Conservation (phyloP, 2,329 filamentous ascomycete genomes). For the Trichoderma breve region DNA sequence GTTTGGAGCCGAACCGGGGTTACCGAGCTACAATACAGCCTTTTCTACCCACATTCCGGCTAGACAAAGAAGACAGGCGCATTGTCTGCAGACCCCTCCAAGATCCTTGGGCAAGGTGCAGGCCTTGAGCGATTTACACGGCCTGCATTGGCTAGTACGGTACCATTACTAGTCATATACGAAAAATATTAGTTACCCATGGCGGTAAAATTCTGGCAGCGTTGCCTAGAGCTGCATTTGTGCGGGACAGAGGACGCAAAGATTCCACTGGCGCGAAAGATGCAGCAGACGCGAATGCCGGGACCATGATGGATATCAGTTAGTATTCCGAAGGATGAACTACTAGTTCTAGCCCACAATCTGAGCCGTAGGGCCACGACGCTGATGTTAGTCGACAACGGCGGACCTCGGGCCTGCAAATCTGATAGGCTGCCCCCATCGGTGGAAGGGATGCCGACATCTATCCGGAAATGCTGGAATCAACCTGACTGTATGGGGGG, state of each 20-base stretch:
- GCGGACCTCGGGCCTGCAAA: neutral
- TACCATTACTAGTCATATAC: slow-evolving; percentile 5
- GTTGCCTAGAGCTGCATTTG: neutral
- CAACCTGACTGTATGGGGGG: neutral
- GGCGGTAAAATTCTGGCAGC: slow-evolving; percentile 5
- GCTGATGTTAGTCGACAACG: neutral
- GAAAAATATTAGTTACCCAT: neutral
- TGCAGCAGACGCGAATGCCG: neutral
- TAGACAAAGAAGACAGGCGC: neutral
- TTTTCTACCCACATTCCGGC: neutral
- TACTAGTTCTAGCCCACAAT: neutral
- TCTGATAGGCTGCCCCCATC: neutral
- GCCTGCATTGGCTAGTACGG: neutral
- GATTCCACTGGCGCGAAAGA: neutral
- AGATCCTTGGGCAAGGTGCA: neutral
- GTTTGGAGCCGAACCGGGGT: slow-evolving; percentile 4
- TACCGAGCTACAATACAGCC: neutral
- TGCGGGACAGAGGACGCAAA: neutral
- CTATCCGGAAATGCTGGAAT: neutral
- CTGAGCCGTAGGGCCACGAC: neutral
- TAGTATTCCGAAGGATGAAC: neutral
- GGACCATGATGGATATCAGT: neutral
- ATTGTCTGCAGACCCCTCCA: neutral
- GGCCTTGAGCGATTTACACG: slow-evolving; percentile 16
- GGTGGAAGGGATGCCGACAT: neutral